These are phyloP conservation scores for Rhizopus stolonifer DNA, from an alignment of 371 early-diverging fungal genomes.

Conservation along the genomic window DNA sequence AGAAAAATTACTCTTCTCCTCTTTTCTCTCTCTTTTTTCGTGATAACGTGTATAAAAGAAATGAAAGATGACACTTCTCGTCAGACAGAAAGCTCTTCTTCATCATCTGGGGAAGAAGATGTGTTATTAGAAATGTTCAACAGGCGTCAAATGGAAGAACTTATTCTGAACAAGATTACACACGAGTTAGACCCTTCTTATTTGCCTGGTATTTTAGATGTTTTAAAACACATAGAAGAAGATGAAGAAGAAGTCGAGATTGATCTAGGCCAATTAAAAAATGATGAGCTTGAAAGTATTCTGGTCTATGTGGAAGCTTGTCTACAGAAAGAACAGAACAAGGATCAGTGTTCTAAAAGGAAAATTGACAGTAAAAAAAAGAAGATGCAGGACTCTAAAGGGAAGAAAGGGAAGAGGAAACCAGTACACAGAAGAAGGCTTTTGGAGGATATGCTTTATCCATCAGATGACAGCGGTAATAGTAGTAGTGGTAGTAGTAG, in stretches of 20 bases:
- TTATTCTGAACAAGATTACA: slow-evolving; percentile 28
- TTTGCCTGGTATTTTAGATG: slow-evolving; percentile 28
- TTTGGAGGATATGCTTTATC: slow-evolving; percentile 25
- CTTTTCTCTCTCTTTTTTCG: neutral
- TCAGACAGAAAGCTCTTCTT: neutral
- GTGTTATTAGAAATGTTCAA: neutral
- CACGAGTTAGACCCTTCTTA: slow-evolving; percentile 25
- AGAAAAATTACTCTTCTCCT: neutral
- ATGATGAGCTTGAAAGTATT: slow-evolving; percentile 22
- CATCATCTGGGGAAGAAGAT: neutral
- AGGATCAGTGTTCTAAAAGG: neutral
- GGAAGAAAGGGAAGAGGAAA: neutral
- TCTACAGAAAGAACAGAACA: slow-evolving; percentile 4
- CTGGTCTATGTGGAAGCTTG: slow-evolving; percentile 31
- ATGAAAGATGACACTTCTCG: neutral
- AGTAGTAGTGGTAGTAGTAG: neutral
- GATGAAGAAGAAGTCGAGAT: slow-evolving; percentile 30
- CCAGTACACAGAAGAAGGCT: slow-evolving; percentile 24
- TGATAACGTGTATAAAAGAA: neutral
- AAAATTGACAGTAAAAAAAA: slow-evolving; percentile 6
- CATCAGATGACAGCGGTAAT: slow-evolving; percentile 15
- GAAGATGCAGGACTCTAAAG: neutral
- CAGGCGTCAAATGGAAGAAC: slow-evolving; percentile 25
- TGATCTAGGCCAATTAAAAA: slow-evolving; percentile 21
- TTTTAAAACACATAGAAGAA: slow-evolving; percentile 14